Base-by-base conservation (phyloP, 1,284 basidiomycete genomes). In the Amylostereum areolatum region DNA sequence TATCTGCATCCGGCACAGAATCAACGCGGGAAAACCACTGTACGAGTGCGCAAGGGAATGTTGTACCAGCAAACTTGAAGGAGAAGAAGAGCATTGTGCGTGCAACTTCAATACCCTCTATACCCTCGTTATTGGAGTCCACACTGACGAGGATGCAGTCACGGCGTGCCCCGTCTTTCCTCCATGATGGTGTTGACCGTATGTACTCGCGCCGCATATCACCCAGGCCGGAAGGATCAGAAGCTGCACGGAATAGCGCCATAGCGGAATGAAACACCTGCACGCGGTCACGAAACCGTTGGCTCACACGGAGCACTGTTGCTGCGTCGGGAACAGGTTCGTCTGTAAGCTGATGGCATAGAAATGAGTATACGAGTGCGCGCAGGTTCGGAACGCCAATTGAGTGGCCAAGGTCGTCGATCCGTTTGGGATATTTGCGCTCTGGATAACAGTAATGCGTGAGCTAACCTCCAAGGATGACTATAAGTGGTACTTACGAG, bases 141-240 rank as follows among this genome's bases (percentile, higher is more conserved):
- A 27, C 41, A 10, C 12, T 10, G 7, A 43, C 24, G 7, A 43
- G n/a, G 7, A 43, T 28, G n/a, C n/a, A 24, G 27, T 43, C 41
- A 6, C 41, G 41, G 11, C 41, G 41, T 43, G n/a, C 41, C 10
- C 12, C 12, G 6, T n/a, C 7, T 5, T 28, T 27, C 8, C 30
- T 37, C 55, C 55, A 56, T 1, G 48, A 42, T 6, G 46, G 47
- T 3, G 24, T 36, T 3, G 50, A 30, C 1, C 55, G 50, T 6
- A 56, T 56, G 27, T 18, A 35, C 34, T 56, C 53, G 3, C 44
- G 42, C 3, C 34, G 31, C 53, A 56, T 54, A 2, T 51, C 55
- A 0, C 33, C 28, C 3, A 29, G 6, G 2, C 53, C 51, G 5
- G 36, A 51, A 0, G 27, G 43, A 33, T 56, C 53, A n/a, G 50